Base-by-base conservation (phyloP, 202 grass and related monocot genomes). In the Setaria viridis region DNA sequence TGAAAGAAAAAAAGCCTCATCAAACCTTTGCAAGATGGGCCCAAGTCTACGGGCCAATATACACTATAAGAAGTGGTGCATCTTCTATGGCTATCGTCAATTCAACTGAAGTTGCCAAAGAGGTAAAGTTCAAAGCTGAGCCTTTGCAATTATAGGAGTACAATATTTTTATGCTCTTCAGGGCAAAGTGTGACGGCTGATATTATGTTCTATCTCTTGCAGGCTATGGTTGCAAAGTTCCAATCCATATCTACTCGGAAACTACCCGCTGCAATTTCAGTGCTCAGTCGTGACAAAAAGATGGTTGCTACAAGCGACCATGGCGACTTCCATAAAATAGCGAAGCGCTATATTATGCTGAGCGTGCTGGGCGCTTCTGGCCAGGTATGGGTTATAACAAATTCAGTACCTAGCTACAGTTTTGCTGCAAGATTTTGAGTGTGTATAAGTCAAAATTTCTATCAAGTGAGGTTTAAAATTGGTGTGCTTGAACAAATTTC, bases 251-350 rank as follows among this genome's bases (percentile, higher is more conserved):
- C 91, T 78, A 92, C 91, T 80, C 84, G 93, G 58, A 98, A 95
- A 34, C 83, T 98, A 37, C 84, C 93, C 34, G 89, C 89, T 14
- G 91, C 93, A 58, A 73, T 98, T 82, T 82, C 80, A 33, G 35
- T 89, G 53, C 89, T 98, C 37, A 95, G 84, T 43, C 89, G 15
- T 47, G 78, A 95, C 76, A 98, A 98, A 85, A 72, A 74, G 47
- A 95, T 98, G 87, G 95, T 95, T 80, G 93, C 95, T 55, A 88
- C 29, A 9, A 98, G 95, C 53, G 95, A 98, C 75, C 91, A 93
- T 55, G 88, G 74, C 6, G 88, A 98, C 30, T 98, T 98, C 74
- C 93, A 95, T 77, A 95, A 91, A 76, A 88, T 93, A 86, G 91
- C 90, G 39, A 98, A 92, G 78, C 91, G 95, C 39, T 91, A 90